phyloP scores from a whole-genome alignment of 1,284 basidiomycete species.

The Kwoniella shivajii region DNA sequence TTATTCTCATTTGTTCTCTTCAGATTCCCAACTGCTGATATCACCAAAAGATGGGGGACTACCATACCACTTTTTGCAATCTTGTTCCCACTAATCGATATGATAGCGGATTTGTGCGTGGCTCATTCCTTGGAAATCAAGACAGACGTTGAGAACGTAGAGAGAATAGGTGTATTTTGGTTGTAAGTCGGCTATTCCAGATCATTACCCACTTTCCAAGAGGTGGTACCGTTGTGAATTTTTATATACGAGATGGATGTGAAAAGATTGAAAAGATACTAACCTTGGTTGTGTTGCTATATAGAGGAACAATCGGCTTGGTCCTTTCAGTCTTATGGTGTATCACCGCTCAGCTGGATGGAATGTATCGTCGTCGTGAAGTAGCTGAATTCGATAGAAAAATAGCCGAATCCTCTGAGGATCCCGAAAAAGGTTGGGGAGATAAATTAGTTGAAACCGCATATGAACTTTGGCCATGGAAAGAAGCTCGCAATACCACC shows the following conservation, averaged over 20 bases:
- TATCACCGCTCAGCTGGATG: conserved; percentile 6
- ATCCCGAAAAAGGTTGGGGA: neutral
- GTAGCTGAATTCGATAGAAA: conserved; percentile 3
- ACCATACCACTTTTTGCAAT: conserved; percentile 10
- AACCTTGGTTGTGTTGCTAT: too few relatives aligned
- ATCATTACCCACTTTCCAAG: neutral
- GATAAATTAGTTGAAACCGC: conserved; percentile 1
- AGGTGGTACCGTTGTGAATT: too few relatives aligned
- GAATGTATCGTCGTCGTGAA: neutral
- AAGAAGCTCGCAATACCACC: too few relatives aligned
- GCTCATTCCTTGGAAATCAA: conserved; percentile 9
- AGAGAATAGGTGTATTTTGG: conserved; percentile 9
- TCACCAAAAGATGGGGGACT: conserved; percentile 6
- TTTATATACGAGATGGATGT: too few relatives aligned
- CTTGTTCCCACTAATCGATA: conserved; percentile 7
- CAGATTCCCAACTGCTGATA: conserved; percentile 8
- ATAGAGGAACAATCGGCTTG: conserved; percentile 12
- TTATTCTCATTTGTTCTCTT: conserved; percentile 7
- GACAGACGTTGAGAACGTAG: neutral
- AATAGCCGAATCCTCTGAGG: neutral
- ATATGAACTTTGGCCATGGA: conserved; percentile 5
- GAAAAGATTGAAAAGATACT: too few relatives aligned
- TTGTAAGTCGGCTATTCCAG: conserved; percentile 8
- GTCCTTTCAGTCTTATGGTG: conserved; percentile 15
- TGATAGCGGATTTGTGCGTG: conserved; percentile 14